These are phyloP conservation scores for Rhamnella rubrinervis DNA, from an alignment of 331 rosid species.

Conservation along the genomic window DNA sequence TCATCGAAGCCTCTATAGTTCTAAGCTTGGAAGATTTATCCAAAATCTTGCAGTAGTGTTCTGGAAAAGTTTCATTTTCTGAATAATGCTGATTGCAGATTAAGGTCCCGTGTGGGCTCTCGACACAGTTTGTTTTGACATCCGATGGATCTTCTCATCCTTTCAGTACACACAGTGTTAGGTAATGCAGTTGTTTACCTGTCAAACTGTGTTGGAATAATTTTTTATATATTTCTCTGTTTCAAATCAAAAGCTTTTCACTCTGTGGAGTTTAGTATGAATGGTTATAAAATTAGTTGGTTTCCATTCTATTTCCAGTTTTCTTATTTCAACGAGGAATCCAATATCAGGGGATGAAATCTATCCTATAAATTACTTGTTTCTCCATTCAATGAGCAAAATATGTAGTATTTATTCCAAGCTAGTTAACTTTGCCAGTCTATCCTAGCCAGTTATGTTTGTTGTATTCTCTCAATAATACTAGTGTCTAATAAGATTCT, in stretches of 20 bases:
- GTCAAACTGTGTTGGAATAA: conserved; percentile 8
- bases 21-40: too few species aligned
- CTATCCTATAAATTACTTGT: too few species aligned
- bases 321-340: too few species aligned
- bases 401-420: too few species aligned
- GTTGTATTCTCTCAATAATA: conserved; percentile 5
- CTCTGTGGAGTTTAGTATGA: too few species aligned
- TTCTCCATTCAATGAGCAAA: too few species aligned
- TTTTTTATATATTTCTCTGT: not conserved
- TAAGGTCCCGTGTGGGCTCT: conserved; percentile 78
- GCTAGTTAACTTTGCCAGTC: not conserved
- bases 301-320: too few species aligned
- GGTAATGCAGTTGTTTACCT: conserved; percentile 47
- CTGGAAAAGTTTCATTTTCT: not conserved
- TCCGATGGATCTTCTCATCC: conserved; percentile 80
- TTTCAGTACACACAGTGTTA: conserved; percentile 47
- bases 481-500: conserved; percentile 19
- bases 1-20: too few species aligned
- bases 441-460: not conserved
- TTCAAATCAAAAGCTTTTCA: not conserved
- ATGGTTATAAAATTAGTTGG: too few species aligned
- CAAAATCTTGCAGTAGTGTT: too few species aligned
- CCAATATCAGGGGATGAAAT: too few species aligned
- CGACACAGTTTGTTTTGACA: conserved; percentile 77
- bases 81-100: conserved; percentile 50